Percentiles rank a stretch among this genome's conserved stretches.
Evolutionary conservation across 805 yeast genomes (phyloP).

Genomic region (Komagataella pastoris): DNA sequence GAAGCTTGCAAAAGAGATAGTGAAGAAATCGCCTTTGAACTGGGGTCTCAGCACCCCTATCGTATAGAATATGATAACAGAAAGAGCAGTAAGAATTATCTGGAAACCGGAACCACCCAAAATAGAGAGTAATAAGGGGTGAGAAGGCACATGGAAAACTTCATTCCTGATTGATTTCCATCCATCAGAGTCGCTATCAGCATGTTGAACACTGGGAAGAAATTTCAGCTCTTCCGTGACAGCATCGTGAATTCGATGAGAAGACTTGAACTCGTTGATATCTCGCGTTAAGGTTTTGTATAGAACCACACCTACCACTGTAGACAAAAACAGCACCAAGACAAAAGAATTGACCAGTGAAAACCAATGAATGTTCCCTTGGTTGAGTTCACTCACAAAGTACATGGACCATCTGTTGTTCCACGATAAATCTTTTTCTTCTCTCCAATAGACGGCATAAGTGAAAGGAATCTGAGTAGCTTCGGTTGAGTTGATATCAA

Average conservation of each 20-base stretch:
- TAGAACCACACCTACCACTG: slow-evolving; percentile 53
- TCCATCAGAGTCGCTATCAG: slow-evolving; percentile 12
- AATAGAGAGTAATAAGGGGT: slow-evolving; percentile 35
- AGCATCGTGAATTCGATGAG: slow-evolving; percentile 6
- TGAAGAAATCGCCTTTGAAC: slow-evolving; percentile 53
- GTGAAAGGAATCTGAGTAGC: slow-evolving; percentile 55
- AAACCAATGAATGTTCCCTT: slow-evolving; percentile 59
- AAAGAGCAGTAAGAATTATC: slow-evolving; percentile 47
- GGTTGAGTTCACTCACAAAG: slow-evolving; percentile 37
- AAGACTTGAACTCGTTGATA: slow-evolving; percentile 11
- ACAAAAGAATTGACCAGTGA: slow-evolving; percentile 63
- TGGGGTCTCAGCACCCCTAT: slow-evolving; percentile 49
- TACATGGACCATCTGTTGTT: slow-evolving; percentile 64
- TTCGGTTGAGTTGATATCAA: slow-evolving; percentile 28
- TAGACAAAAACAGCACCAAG: slow-evolving; percentile 44
- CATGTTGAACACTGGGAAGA: neutral
- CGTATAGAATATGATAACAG: slow-evolving; percentile 45
- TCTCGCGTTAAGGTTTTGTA: slow-evolving; percentile 41
- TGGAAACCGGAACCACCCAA: slow-evolving; percentile 68
- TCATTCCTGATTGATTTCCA: slow-evolving; percentile 46
- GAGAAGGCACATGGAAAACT: slow-evolving; percentile 38
- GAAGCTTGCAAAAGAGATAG: slow-evolving; percentile 46
- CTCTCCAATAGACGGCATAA: slow-evolving; percentile 82
- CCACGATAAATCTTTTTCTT: slow-evolving; percentile 55
- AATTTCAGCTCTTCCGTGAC: neutral